A percentile compares a stretch with the other conserved stretches of the same genome.
Evolutionary conservation across 2,329 filamentous ascomycete species (phyloP).

Genomic region (Penicillium capsulatum): DNA sequence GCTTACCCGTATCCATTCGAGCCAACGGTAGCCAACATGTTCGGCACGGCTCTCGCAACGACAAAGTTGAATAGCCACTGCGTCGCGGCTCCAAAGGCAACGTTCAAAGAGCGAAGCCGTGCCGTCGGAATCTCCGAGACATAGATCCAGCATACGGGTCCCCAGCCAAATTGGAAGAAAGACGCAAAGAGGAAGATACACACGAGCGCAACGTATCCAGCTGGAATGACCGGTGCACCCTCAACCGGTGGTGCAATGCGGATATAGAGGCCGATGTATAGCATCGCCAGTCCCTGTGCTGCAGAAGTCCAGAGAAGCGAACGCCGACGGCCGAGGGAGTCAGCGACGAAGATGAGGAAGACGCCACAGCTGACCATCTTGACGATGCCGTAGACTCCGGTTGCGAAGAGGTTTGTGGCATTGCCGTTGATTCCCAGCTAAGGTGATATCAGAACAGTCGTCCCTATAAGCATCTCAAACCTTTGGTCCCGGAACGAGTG

Average conservation of each 20-base stretch:
- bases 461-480: too few relatives aligned
- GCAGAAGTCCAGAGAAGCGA: constrained; percentile 62
- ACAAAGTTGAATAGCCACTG: constrained; percentile 75
- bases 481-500: too few relatives aligned
- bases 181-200: constrained; percentile 69
- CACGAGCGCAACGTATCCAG: constrained; percentile 66
- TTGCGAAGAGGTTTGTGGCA: constrained; percentile 62
- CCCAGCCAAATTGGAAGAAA: constrained; percentile 68
- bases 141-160: constrained; percentile 69
- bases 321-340: constrained; percentile 63
- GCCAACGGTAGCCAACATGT: constrained; percentile 59
- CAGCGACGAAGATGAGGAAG: constrained; percentile 65
- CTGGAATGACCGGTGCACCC: constrained; percentile 55
- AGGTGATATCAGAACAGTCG: background rate
- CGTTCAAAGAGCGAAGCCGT: constrained; percentile 62
- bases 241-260: constrained; percentile 44
- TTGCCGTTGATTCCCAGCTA: constrained; percentile 59
- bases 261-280: constrained; percentile 68
- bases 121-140: constrained; percentile 67
- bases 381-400: constrained; percentile 68
- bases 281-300: constrained; percentile 60
- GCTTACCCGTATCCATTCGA: constrained; percentile 47
- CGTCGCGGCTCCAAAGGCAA: constrained; percentile 63
- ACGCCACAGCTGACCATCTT: constrained; percentile 61
- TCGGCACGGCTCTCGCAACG: constrained; percentile 62